Evolutionary conservation across 352 stramenopile species (phyloP).

Genomic region (Globisporangium okanoganense): DNA sequence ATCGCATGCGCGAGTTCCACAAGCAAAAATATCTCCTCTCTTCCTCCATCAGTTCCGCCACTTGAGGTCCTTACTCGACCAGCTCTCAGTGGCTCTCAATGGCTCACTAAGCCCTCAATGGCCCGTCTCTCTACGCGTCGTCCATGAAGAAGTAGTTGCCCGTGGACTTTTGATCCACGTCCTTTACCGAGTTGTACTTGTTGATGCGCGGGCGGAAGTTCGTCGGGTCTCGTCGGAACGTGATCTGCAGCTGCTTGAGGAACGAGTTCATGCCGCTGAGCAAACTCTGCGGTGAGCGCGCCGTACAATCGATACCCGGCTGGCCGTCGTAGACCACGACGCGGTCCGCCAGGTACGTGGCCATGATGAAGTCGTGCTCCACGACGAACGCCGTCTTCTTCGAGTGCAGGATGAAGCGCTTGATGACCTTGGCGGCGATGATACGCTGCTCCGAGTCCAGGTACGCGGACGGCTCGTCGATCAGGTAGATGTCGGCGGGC

Average conservation of each 20-base stretch:
- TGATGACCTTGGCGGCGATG: constrained; percentile 98
- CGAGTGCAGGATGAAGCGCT: constrained; percentile 99
- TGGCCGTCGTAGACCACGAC: constrained; percentile 95
- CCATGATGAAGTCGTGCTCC: constrained; percentile 99
- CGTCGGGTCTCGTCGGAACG: constrained; percentile 98
- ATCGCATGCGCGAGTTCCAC: constrained; percentile 1
- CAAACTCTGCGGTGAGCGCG: constrained; percentile 92
- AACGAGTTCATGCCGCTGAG: constrained; percentile 99
- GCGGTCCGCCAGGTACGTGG: constrained; percentile 97
- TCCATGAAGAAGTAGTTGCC: constrained; percentile 99
- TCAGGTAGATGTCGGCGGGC: constrained; percentile 98
- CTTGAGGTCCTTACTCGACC: not conserved
- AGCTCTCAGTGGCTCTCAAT: not conserved
- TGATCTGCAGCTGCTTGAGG: constrained; percentile 98
- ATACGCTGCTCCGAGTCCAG: constrained; percentile 99
- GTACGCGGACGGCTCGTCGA: constrained; percentile 99
- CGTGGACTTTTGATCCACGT: constrained; percentile 96
- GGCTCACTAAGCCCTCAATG: not conserved
- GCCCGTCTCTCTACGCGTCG: constrained; percentile 35
- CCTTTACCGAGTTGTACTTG: constrained; percentile 96
- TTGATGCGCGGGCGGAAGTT: constrained; percentile 98
- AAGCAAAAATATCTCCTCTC: constrained; percentile 10
- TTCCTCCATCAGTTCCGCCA: not conserved
- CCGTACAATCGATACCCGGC: constrained; percentile 97
- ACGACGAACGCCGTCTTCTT: constrained; percentile 99